These are phyloP conservation scores for Pyrus bretschneideri DNA, from an alignment of 306 rosid genomes.

Conservation along the genomic window DNA sequence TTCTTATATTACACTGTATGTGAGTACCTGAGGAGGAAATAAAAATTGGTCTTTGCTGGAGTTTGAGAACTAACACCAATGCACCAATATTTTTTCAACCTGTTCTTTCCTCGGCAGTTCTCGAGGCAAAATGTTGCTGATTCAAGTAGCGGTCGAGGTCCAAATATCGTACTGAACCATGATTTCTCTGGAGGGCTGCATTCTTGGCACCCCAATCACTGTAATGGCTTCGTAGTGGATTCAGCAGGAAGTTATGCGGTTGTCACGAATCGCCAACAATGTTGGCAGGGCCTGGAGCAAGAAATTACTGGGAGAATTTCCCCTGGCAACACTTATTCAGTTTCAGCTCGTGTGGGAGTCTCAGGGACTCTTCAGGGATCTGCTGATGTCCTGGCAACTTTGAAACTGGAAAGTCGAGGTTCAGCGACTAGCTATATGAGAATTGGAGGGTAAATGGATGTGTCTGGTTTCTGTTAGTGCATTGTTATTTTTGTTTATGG, in stretches of 20 bases:
- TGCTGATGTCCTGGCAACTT: slow-evolving; percentile 71
- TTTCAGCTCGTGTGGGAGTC: slow-evolving; percentile 74
- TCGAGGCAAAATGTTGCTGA: slow-evolving; percentile 22
- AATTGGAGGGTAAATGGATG: slow-evolving; percentile 66
- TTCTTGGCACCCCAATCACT: slow-evolving; percentile 68
- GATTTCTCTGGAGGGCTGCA: slow-evolving; percentile 75
- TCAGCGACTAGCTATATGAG: slow-evolving; percentile 53
- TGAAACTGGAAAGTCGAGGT: slow-evolving; percentile 53
- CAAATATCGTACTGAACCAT: slow-evolving; percentile 63
- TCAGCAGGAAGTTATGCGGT: slow-evolving; percentile 43
- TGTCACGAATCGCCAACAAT: slow-evolving; percentile 56
- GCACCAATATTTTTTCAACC: not conserved
- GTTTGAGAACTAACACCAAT: not conserved
- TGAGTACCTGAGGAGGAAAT: not conserved
- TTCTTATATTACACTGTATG: not conserved
- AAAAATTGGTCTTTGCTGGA: not conserved
- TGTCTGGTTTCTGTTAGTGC: not conserved
- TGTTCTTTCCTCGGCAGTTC: slow-evolving; percentile 35
- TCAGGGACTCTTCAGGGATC: slow-evolving; percentile 54
- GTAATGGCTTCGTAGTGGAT: slow-evolving; percentile 50
- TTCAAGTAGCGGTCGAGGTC: slow-evolving; percentile 26
- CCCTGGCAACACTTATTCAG: slow-evolving; percentile 45
- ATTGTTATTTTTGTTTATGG: not conserved
- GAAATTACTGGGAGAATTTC: slow-evolving; percentile 59
- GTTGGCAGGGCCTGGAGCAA: slow-evolving; percentile 98